phyloP scores from a whole-genome alignment of 148 eudicot genomes.

The Amaranthus hypochondriacus region DNA sequence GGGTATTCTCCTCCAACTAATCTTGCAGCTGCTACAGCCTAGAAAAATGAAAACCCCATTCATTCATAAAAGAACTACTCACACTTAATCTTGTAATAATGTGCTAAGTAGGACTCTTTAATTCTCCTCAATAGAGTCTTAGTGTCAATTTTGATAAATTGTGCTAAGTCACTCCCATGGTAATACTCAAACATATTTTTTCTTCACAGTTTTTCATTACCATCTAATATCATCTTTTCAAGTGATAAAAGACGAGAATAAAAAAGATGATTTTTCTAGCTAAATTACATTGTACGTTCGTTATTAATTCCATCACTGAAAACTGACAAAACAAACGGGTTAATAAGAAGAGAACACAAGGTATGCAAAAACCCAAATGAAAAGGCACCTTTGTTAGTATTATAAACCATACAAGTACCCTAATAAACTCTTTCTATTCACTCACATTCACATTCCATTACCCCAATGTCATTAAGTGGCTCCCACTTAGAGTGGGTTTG shows the following conservation, averaged over 20 bases:
- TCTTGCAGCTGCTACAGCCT: slow-evolving; percentile 53
- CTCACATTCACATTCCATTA: too few relatives aligned
- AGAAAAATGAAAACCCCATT: slow-evolving; percentile 9
- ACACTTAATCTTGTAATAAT: background rate
- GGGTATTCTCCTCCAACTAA: slow-evolving; percentile 60
- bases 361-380: background rate
- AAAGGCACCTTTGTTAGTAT: background rate
- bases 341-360: background rate
- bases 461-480: too few relatives aligned
- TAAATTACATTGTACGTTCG: too few relatives aligned
- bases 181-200: background rate
- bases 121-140: too few relatives aligned
- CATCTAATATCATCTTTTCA: too few relatives aligned
- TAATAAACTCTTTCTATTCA: too few relatives aligned
- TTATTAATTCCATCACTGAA: background rate
- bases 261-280: too few relatives aligned
- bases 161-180: too few relatives aligned
- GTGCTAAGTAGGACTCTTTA: too few relatives aligned
- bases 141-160: too few relatives aligned
- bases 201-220: background rate
- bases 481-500: too few relatives aligned
- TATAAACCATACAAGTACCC: background rate
- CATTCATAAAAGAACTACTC: slow-evolving; percentile 3
- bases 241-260: too few relatives aligned
- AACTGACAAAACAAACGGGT: background rate